These are phyloP conservation scores for Daldinia sp. DNA, from an alignment of 2,329 filamentous ascomycete genomes.

Conservation along the genomic window DNA sequence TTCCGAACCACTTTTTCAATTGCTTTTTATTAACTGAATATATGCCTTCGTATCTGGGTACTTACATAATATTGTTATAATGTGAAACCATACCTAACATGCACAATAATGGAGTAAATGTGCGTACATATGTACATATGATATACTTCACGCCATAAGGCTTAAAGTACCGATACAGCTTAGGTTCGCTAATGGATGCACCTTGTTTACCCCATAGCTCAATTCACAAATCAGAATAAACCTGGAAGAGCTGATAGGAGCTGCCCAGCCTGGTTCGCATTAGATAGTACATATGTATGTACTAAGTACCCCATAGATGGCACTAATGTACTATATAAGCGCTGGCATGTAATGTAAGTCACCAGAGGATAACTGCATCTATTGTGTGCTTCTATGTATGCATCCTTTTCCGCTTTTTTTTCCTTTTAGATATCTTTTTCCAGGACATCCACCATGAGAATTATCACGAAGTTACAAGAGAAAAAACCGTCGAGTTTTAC, in stretches of 20 bases:
- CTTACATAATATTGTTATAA: neutral
- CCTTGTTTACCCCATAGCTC: slow-evolving; percentile 2
- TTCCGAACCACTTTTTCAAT: neutral
- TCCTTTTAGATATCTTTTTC: slow-evolving; percentile 12
- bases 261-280: neutral
- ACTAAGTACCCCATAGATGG: neutral
- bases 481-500: slow-evolving; percentile 19
- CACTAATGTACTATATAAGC: slow-evolving; percentile 5
- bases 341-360: slow-evolving; percentile 32
- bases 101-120: neutral
- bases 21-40: neutral
- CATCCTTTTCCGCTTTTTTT: slow-evolving; percentile 17
- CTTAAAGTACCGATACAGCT: neutral
- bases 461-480: slow-evolving; percentile 30
- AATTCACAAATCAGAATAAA: slow-evolving; percentile 6
- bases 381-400: slow-evolving; percentile 31
- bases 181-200: neutral
- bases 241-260: neutral
- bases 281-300: neutral
- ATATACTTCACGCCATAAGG: neutral
- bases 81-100: neutral
- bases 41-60: neutral
- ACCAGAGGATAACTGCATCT: slow-evolving; percentile 29
- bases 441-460: slow-evolving; percentile 36
- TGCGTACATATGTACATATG: neutral